phyloP scores from a whole-genome alignment of 2,329 filamentous ascomycete genomes.

The Colletotrichum spinosum region DNA sequence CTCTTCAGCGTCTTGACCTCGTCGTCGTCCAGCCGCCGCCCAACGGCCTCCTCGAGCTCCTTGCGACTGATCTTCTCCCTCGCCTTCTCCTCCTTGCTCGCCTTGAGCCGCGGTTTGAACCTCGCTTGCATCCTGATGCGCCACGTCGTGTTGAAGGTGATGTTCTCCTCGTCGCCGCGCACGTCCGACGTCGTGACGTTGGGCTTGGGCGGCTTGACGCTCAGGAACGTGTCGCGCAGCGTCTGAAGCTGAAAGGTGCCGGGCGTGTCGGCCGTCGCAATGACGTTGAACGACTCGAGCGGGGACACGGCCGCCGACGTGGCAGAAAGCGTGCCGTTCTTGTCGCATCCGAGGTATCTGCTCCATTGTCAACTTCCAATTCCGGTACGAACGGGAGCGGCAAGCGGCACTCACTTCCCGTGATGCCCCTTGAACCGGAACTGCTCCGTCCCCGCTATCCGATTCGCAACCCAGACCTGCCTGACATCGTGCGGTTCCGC shows the following conservation, averaged over 20 bases:
- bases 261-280: constrained; percentile 72
- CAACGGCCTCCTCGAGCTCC: constrained; percentile 85
- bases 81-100: constrained; percentile 84
- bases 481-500: constrained; percentile 96
- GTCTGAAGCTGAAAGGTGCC: constrained; percentile 83
- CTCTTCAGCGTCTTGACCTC: constrained; percentile 87
- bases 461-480: constrained; percentile 93
- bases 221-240: constrained; percentile 76
- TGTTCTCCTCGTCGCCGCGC: constrained; percentile 78
- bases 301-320: constrained; percentile 84
- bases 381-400: not conserved
- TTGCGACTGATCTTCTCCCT: constrained; percentile 86
- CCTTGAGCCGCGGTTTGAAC: constrained; percentile 87
- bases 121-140: constrained; percentile 93
- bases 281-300: constrained; percentile 83
- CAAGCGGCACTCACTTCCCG: constrained; percentile 70
- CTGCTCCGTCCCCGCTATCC: constrained; percentile 82
- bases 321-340: constrained; percentile 81
- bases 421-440: constrained; percentile 92
- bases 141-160: constrained; percentile 77
- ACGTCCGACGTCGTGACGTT: constrained; percentile 70
- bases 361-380: not conserved
- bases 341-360: constrained; percentile 89
- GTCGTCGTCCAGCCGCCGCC: constrained; percentile 81
- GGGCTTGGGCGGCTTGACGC: constrained; percentile 65